Conservation (phyloP, 805 yeast genomes). For the Wickerhamiella siamensis region DNA sequence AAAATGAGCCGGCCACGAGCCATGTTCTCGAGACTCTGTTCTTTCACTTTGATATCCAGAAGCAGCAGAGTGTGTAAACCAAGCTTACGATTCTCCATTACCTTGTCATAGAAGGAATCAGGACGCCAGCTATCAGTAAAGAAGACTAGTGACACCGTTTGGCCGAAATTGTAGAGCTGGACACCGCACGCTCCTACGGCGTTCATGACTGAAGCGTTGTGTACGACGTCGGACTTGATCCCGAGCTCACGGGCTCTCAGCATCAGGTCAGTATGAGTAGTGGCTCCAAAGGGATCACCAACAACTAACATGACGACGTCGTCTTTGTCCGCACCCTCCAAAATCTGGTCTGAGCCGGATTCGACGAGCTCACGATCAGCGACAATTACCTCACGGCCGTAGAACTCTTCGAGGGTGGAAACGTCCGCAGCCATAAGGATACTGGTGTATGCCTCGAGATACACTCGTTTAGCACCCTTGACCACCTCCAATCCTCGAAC, state of each 20-base stretch:
- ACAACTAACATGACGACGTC: conserved; percentile 92
- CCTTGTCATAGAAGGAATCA: conserved; percentile 81
- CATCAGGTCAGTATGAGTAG: conserved; percentile 91
- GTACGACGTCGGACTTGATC: conserved; percentile 68
- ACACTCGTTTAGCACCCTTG: conserved; percentile 73
- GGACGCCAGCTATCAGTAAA: conserved; percentile 95
- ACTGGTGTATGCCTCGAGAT: conserved; percentile 88
- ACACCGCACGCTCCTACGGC: conserved; percentile 98
- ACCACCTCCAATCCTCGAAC: conserved; percentile 86
- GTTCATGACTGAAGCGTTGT: conserved; percentile 94
- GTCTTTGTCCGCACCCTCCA: conserved; percentile 59
- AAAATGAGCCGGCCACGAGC: conserved; percentile 83
- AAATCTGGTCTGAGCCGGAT: conserved; percentile 68
- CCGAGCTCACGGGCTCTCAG: conserved; percentile 78
- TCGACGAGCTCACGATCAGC: conserved; percentile 96
- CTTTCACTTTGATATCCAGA: conserved; percentile 90
- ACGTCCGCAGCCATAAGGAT: conserved; percentile 85
- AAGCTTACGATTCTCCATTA: conserved; percentile 74
- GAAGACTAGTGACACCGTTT: conserved; percentile 90
- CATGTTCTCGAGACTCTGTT: conserved; percentile 86
- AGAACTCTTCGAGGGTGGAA: conserved; percentile 60
- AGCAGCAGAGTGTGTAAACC: conserved; percentile 85
- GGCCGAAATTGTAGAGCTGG: conserved; percentile 90
- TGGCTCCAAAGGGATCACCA: conserved; percentile 96
- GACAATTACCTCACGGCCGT: conserved; percentile 68